Evolutionary conservation across 2,329 filamentous ascomycete genomes (phyloP).

Genomic region (Tolypocladium paradoxum): DNA sequence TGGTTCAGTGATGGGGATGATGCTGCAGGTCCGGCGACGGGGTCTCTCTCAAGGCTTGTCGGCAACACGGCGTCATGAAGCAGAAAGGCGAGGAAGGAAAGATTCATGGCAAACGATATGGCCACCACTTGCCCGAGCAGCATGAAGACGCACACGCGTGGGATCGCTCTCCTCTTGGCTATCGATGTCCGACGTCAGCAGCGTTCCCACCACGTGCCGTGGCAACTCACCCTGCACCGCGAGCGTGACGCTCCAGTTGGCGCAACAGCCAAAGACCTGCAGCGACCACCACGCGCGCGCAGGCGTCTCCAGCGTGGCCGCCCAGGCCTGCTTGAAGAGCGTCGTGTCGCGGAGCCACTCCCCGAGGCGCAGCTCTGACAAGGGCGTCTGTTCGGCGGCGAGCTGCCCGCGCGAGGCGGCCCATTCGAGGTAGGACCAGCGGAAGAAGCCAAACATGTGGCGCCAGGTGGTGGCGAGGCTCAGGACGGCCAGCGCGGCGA

Average conservation of each 20-base stretch:
- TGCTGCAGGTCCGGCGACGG: too few species aligned
- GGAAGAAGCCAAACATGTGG: constrained; percentile 15
- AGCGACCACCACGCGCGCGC: constrained; percentile 15
- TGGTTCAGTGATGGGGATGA: constrained; percentile 5
- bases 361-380: constrained; percentile 10
- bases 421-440: constrained; percentile 11
- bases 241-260: constrained; percentile 15
- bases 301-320: constrained; percentile 10
- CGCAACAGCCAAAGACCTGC: constrained; percentile 17
- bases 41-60: too few species aligned
- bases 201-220: not conserved
- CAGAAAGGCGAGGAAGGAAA: constrained; percentile 14
- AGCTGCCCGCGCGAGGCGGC: not conserved
- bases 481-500: constrained; percentile 10
- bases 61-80: too few species aligned
- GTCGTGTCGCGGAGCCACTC: constrained; percentile 15
- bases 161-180: constrained; percentile 9
- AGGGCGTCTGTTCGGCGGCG: too few species aligned
- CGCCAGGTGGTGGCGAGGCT: constrained; percentile 16
- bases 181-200: not conserved
- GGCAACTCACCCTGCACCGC: constrained; percentile 12
- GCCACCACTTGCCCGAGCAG: constrained; percentile 15
- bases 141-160: constrained; percentile 13
- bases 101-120: constrained; percentile 15
- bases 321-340: constrained; percentile 17